Evolutionary conservation across 2,329 filamentous ascomycete genomes (phyloP).

Genomic region (Verticillium klebahnii): DNA sequence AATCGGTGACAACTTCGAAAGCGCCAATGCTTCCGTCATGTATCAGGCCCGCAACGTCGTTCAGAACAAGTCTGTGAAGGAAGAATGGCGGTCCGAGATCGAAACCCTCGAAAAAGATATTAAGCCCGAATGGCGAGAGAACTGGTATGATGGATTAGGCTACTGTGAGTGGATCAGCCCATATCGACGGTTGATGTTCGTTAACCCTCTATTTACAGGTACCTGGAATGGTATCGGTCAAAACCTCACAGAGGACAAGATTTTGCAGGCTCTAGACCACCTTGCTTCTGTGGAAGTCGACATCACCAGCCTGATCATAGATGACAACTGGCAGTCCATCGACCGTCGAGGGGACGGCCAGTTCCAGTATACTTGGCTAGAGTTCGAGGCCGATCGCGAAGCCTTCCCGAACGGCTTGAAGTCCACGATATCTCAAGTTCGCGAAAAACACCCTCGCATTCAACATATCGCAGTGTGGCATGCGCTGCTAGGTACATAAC

Average conservation of each 20-base stretch:
- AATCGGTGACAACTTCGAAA: conserved; percentile 67
- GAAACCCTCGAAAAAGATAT: conserved; percentile 42
- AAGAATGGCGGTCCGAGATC: conserved; percentile 41
- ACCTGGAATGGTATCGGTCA: conserved; percentile 96
- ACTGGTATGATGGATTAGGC: conserved; percentile 88
- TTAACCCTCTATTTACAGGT: conserved; percentile 29
- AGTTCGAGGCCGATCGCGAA: conserved; percentile 78
- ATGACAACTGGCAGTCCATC: conserved; percentile 93
- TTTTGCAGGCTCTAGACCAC: conserved; percentile 68
- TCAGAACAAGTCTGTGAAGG: conserved; percentile 34
- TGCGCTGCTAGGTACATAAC: conserved; percentile 53
- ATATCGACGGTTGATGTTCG: background rate
- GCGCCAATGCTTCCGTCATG: conserved; percentile 74
- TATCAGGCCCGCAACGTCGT: conserved; percentile 77
- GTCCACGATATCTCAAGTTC: conserved; percentile 63
- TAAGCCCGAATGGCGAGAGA: conserved; percentile 66
- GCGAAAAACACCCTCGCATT: conserved; percentile 64
- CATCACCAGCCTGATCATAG: conserved; percentile 84
- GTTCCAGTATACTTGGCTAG: conserved; percentile 63
- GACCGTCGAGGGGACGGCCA: conserved; percentile 46
- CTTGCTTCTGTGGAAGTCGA: conserved; percentile 69
- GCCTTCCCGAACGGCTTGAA: conserved; percentile 80
- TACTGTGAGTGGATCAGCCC: conserved; percentile 61
- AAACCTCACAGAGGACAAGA: conserved; percentile 72
- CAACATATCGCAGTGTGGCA: conserved; percentile 93